Base-by-base conservation (phyloP, 257 asterid species). In the Plantago major region DNA sequence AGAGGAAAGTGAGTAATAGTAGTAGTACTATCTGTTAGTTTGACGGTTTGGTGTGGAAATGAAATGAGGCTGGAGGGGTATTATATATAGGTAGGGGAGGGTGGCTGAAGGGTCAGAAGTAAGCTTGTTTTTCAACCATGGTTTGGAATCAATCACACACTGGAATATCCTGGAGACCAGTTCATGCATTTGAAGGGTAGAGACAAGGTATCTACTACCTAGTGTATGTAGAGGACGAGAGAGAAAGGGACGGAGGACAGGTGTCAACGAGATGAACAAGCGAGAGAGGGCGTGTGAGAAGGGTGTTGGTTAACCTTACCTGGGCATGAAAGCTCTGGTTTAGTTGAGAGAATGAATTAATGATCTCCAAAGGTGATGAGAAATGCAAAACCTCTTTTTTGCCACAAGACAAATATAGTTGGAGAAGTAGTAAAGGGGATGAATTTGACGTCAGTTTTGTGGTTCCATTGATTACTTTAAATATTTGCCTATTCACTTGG, bases 31-130 rank as follows among this genome's bases (percentile, higher is more conserved):
- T 12, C 40, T 33, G 18, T 46, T 10, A 52, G 40, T 33, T 22
- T 33, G 40, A 33, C 3, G 58, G 38, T 53, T 52, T 53, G 28
- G 58, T 53, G 47, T 38, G 22, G 63, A 40, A 13, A 11, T 48
- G 44, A 59, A 42, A 54, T 67, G 63, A 54, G 52, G n/a, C 18
- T 17, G 37, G 38, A 49, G 76, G 73, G 68, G 60, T 80, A 79
- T 82, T 80, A 79, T 82, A 68, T 80, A 83, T 83, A 83, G 73
- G 81, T 48, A 54, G 26, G 33, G 17, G 28, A 10, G 22, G 17
- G 5, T 15, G 67, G 16, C 40, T 52, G 16, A 16, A 47, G 44
- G 46, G 63, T 26, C 50, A 57, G 72, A 52, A 33, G 8, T 33
- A 33, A 33, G 8, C 40, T 33, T 5, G 7, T 33, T 4, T 30